Conservation (phyloP, 2,329 filamentous ascomycete genomes). For the Penicillium sp. region DNA sequence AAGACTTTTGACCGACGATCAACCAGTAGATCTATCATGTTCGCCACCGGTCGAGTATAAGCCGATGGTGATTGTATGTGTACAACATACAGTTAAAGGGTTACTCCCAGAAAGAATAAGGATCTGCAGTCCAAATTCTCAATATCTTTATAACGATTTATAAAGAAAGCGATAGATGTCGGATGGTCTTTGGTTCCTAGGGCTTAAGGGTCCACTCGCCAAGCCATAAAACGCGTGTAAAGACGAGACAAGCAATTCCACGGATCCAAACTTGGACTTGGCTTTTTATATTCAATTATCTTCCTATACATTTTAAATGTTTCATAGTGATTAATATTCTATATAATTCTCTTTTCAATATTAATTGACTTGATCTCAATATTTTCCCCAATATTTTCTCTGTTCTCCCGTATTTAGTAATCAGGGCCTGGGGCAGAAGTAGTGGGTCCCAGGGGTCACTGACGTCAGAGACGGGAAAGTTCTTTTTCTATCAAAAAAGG, state of each 20-base stretch:
- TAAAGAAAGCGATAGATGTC: neutral
- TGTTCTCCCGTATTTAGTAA: neutral
- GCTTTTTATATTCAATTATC: neutral
- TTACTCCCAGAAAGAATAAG: neutral
- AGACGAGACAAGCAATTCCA: slow-evolving; percentile 1
- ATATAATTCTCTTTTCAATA: too few species aligned
- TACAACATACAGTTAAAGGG: neutral
- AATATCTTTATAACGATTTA: neutral
- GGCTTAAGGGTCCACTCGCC: slow-evolving; percentile 3
- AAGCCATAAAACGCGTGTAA: slow-evolving; percentile 8
- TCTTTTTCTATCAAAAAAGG: neutral
- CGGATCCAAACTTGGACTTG: neutral
- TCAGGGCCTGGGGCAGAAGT: neutral
- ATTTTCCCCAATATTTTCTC: too few species aligned
- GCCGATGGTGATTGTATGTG: neutral
- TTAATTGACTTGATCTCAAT: too few species aligned
- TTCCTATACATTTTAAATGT: too few species aligned
- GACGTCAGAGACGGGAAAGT: slow-evolving; percentile 8
- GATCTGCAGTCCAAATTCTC: neutral
- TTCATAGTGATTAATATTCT: too few species aligned
- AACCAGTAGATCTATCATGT: slow-evolving; percentile 4
- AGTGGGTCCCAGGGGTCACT: slow-evolving; percentile 7
- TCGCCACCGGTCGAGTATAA: neutral
- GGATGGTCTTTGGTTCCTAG: neutral
- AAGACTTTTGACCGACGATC: slow-evolving; percentile 1